phyloP scores from a whole-genome alignment of 2,329 filamentous ascomycete genomes.

The Ampelomyces quisqualis region DNA sequence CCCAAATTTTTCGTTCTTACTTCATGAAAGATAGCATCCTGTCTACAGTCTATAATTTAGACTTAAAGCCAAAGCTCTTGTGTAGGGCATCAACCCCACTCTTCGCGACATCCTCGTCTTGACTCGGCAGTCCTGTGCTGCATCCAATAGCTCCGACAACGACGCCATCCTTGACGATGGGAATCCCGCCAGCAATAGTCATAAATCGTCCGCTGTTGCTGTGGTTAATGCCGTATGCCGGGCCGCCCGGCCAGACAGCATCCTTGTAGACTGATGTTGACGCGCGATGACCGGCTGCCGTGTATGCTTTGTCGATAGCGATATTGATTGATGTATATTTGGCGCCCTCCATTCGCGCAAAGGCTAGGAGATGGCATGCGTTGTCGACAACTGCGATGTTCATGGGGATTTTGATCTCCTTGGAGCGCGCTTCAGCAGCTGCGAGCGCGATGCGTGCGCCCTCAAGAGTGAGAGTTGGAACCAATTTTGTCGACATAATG shows the following conservation, averaged over 20 bases:
- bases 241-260: constrained; percentile 55
- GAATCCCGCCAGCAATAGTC: constrained; percentile 57
- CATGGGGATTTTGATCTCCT: constrained; percentile 45
- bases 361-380: constrained; percentile 50
- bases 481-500: constrained; percentile 36
- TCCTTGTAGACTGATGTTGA: constrained; percentile 57
- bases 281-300: constrained; percentile 56
- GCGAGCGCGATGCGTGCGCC: constrained; percentile 41
- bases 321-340: constrained; percentile 57
- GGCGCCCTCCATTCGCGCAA: constrained; percentile 52
- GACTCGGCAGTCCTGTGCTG: constrained; percentile 56
- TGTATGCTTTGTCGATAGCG: constrained; percentile 64
- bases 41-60: too few species aligned
- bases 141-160: constrained; percentile 58
- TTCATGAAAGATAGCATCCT: too few species aligned
- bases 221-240: constrained; percentile 55
- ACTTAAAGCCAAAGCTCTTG: constrained; percentile 41
- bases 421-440: constrained; percentile 41
- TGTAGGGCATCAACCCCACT: constrained; percentile 54
- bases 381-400: constrained; percentile 54
- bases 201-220: constrained; percentile 56
- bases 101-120: constrained; percentile 56
- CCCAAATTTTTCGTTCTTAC: too few species aligned
- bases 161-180: constrained; percentile 50
- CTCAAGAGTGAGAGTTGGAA: constrained; percentile 38